These are phyloP conservation scores for Agroathelia rolfsii DNA, from an alignment of 1,284 basidiomycete species.

Conservation along the genomic window DNA sequence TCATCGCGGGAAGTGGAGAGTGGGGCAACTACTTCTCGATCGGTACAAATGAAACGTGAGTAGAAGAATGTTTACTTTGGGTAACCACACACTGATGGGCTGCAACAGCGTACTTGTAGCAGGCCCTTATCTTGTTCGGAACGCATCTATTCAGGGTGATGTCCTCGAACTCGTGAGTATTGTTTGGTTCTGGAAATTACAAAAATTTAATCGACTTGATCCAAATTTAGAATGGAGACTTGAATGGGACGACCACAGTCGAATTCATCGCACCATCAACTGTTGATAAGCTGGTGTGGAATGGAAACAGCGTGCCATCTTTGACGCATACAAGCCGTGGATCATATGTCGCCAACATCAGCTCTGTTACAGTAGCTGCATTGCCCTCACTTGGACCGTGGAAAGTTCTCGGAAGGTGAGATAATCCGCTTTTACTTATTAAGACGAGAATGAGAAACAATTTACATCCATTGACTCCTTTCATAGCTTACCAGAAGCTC, in stretches of 20 bases:
- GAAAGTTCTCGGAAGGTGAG: constrained; percentile 24
- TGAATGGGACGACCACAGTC: constrained; percentile 35
- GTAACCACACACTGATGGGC: too few relatives aligned
- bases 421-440: background rate
- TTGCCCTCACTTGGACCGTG: constrained; percentile 30
- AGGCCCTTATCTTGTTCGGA: constrained; percentile 41
- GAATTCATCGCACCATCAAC: constrained; percentile 31
- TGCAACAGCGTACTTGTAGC: constrained; percentile 39
- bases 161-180: constrained; percentile 29
- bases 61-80: constrained; percentile 1
- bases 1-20: constrained; percentile 24
- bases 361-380: constrained; percentile 13
- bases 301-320: constrained; percentile 22
- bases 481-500: constrained; percentile 35
- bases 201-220: too few relatives aligned
- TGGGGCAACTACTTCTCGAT: constrained; percentile 37
- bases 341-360: constrained; percentile 21
- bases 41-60: constrained; percentile 35
- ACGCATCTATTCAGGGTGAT: constrained; percentile 25
- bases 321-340: constrained; percentile 21
- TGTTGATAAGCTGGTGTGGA: constrained; percentile 34
- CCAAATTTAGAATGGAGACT: constrained; percentile 36
- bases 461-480: too few relatives aligned
- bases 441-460: constrained; percentile 11
- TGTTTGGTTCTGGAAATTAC: too few relatives aligned